Evolutionary conservation across 495 filamentous ascomycete genomes (phyloP).

Genomic region (Penicillium soppii): DNA sequence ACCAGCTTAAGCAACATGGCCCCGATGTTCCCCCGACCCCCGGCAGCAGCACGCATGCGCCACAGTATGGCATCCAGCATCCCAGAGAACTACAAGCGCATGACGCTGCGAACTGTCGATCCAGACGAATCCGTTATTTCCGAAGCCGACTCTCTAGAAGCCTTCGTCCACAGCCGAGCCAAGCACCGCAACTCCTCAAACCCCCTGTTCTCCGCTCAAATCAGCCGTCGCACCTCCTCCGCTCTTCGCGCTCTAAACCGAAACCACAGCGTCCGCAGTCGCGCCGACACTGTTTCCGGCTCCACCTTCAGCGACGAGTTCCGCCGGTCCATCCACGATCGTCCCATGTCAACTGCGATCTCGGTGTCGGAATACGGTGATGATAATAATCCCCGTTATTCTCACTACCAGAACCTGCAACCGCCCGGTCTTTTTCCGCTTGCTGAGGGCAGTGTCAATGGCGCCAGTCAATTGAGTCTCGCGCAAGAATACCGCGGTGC

Average conservation of each 20-base stretch:
- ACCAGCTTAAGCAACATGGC: constrained; percentile 36
- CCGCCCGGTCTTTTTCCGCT: constrained; percentile 26
- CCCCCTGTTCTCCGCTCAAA: constrained; percentile 42
- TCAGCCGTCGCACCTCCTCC: constrained; percentile 36
- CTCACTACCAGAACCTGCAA: constrained; percentile 27
- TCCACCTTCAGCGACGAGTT: constrained; percentile 37
- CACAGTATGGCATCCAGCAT: constrained; percentile 31
- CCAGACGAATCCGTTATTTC: constrained; percentile 36
- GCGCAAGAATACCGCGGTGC: constrained; percentile 43
- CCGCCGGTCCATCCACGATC: constrained; percentile 33
- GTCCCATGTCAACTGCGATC: constrained; percentile 38
- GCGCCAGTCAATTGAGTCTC: constrained; percentile 38
- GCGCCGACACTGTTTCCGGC: constrained; percentile 39
- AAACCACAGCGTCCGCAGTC: constrained; percentile 38
- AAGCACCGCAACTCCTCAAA: constrained; percentile 45
- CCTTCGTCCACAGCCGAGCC: constrained; percentile 45
- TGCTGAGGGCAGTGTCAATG: constrained; percentile 22
- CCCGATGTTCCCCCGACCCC: constrained; percentile 41
- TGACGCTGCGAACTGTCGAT: constrained; percentile 37
- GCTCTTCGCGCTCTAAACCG: constrained; percentile 37
- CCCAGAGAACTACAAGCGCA: constrained; percentile 32
- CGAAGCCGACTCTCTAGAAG: constrained; percentile 45
- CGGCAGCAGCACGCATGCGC: constrained; percentile 25
- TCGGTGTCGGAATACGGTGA: constrained; percentile 44
- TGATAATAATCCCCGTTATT: constrained; percentile 28